Percentiles rank a stretch among this genome's conserved stretches.
Evolutionary conservation across 495 filamentous ascomycete species (phyloP).

Genomic region (Penicillium salamii): DNA sequence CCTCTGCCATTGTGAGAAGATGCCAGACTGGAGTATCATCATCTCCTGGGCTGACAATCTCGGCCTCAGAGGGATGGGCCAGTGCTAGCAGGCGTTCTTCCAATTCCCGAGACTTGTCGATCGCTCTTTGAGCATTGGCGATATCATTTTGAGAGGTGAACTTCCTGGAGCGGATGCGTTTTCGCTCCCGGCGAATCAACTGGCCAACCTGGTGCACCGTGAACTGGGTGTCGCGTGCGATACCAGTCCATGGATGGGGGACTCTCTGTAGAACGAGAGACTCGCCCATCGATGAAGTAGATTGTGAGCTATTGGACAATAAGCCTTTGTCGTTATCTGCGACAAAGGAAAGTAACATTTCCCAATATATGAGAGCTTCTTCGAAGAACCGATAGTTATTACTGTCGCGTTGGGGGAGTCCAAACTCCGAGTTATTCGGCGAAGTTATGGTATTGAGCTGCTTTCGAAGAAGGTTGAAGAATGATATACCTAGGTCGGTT

Average conservation of each 20-base stretch:
- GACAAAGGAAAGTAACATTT: constrained; percentile 58
- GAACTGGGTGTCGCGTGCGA: constrained; percentile 52
- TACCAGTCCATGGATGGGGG: constrained; percentile 59
- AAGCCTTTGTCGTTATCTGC: constrained; percentile 42
- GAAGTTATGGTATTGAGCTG: constrained; percentile 39
- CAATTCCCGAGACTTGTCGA: constrained; percentile 43
- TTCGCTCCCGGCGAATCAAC: constrained; percentile 49
- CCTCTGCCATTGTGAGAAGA: constrained; percentile 55
- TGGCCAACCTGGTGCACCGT: constrained; percentile 54
- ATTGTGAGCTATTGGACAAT: constrained; percentile 14
- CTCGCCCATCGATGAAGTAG: constrained; percentile 18
- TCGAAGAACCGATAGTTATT: constrained; percentile 57
- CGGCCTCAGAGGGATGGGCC: constrained; percentile 46
- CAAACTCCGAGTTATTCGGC: constrained; percentile 4
- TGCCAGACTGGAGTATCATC: constrained; percentile 56
- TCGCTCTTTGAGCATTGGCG: constrained; percentile 38
- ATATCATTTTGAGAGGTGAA: constrained; percentile 43
- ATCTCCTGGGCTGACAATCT: constrained; percentile 52
- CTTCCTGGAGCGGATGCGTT: constrained; percentile 30
- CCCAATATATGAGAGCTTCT: constrained; percentile 58
- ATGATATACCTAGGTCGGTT: constrained; percentile 50
- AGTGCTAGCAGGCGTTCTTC: constrained; percentile 51
- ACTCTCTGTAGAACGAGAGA: constrained; percentile 39
- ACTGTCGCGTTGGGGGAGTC: constrained; percentile 26
- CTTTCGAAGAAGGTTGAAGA: constrained; percentile 44